Percentiles rank a stretch among this genome's conserved stretches.
Evolutionary conservation across 768 basidiomycete genomes (phyloP).

Genomic region (Amylocystis lapponica): DNA sequence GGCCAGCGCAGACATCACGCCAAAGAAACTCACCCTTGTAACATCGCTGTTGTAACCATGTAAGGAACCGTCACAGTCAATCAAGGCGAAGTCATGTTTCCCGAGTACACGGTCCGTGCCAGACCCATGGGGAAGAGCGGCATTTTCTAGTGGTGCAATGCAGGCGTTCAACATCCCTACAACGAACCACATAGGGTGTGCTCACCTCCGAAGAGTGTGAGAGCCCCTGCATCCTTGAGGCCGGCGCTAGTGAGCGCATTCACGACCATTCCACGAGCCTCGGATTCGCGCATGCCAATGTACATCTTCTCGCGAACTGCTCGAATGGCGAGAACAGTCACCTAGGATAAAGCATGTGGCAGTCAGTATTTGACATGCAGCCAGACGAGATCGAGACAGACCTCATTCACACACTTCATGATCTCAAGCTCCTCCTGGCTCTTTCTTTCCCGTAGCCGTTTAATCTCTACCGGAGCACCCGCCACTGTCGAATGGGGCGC

Average conservation of each 20-base stretch:
- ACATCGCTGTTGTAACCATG: conserved; percentile 77
- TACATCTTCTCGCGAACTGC: conserved; percentile 53
- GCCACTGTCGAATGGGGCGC: conserved; percentile 32
- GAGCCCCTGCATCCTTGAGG: conserved; percentile 48
- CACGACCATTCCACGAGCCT: conserved; percentile 53
- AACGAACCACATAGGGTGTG: not conserved
- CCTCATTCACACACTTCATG: conserved; percentile 77
- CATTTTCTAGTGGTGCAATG: conserved; percentile 61
- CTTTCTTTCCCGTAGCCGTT: conserved; percentile 68
- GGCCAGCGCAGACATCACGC: not conserved
- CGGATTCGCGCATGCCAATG: conserved; percentile 73
- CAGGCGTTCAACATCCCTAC: not conserved
- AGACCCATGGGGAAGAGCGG: conserved; percentile 79
- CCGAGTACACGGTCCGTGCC: conserved; percentile 62
- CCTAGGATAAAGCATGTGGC: conserved; percentile 34
- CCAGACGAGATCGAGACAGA: conserved; percentile 22
- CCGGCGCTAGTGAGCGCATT: conserved; percentile 53
- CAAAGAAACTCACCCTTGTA: conserved; percentile 70
- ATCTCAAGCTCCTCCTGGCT: conserved; percentile 63
- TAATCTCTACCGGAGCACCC: conserved; percentile 50
- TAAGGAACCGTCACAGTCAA: conserved; percentile 68
- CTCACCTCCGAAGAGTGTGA: conserved; percentile 78
- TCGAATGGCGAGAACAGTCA: conserved; percentile 71
- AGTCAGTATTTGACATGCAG: not conserved
- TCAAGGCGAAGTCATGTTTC: conserved; percentile 59